These are phyloP conservation scores for Hylodesmum podocarpum DNA, from an alignment of 306 rosid genomes.

Conservation along the genomic window DNA sequence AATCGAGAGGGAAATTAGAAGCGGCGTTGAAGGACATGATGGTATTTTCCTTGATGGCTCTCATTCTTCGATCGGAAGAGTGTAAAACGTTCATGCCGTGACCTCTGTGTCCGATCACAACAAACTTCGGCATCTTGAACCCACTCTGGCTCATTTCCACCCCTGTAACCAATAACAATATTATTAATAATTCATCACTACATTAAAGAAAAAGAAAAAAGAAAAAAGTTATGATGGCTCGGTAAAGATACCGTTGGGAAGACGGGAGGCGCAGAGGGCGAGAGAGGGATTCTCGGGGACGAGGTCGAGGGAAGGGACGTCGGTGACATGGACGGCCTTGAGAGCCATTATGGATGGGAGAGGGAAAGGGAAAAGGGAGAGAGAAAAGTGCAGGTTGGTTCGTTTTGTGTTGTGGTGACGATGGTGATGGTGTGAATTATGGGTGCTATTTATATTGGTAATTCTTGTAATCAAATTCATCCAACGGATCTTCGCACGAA, in stretches of 20 bases:
- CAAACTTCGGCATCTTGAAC: slow-evolving; percentile 43
- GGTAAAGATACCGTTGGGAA: neutral
- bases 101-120: slow-evolving; percentile 80
- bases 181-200: neutral
- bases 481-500: slow-evolving; percentile 38
- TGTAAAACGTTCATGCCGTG: slow-evolving; percentile 75
- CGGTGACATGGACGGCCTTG: slow-evolving; percentile 53
- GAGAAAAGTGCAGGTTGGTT: neutral
- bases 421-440: neutral
- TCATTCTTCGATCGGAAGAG: slow-evolving; percentile 59
- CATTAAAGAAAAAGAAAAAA: neutral
- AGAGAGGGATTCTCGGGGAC: slow-evolving; percentile 42
- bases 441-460: slow-evolving; percentile 33
- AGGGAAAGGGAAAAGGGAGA: neutral
- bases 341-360: slow-evolving; percentile 33
- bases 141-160: slow-evolving; percentile 13
- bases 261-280: slow-evolving; percentile 26
- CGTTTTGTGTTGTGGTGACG: too few relatives aligned
- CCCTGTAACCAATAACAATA: neutral
- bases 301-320: slow-evolving; percentile 50
- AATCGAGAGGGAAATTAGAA: slow-evolving; percentile 54
- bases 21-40: slow-evolving; percentile 69
- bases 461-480: neutral
- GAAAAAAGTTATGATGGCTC: neutral
- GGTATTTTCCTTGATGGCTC: slow-evolving; percentile 70